Percentiles rank a stretch among this genome's conserved stretches.
Evolutionary conservation across 106 monocot species (phyloP).

Genomic region (Triglochin maritima): DNA sequence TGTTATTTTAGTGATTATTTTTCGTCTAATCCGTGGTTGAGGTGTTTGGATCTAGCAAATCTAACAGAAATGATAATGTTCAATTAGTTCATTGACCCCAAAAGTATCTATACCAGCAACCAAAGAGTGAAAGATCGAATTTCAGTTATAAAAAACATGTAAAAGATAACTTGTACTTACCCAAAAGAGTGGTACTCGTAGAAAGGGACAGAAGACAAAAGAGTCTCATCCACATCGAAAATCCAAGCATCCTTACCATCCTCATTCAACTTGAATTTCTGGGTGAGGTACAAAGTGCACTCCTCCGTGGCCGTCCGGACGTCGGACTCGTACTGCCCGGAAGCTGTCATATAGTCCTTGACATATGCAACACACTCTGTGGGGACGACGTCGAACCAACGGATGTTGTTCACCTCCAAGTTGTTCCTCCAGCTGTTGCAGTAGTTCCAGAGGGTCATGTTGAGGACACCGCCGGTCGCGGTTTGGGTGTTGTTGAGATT

Average conservation of each 20-base stretch:
- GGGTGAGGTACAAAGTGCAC: slow-evolving; percentile 29
- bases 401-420: slow-evolving; percentile 44
- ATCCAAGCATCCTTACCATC: slow-evolving; percentile 51
- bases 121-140: too few relatives aligned
- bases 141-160: too few relatives aligned
- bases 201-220: slow-evolving; percentile 37
- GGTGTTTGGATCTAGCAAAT: too few relatives aligned
- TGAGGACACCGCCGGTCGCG: neutral
- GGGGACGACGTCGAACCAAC: slow-evolving; percentile 23
- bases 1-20: too few relatives aligned
- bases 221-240: slow-evolving; percentile 49
- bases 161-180: slow-evolving; percentile 3
- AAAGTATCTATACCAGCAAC: too few relatives aligned
- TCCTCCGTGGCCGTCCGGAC: slow-evolving; percentile 30
- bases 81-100: too few relatives aligned
- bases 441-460: slow-evolving; percentile 32
- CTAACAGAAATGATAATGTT: too few relatives aligned
- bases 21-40: too few relatives aligned
- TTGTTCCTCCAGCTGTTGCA: slow-evolving; percentile 60
- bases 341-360: slow-evolving; percentile 28
- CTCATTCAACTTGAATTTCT: slow-evolving; percentile 1
- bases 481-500: neutral
- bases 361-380: slow-evolving; percentile 26
- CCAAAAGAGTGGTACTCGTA: slow-evolving; percentile 34
- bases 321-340: slow-evolving; percentile 35